Base-by-base conservation (phyloP, 805 yeast genomes). In the Brettanomyces sp. region DNA sequence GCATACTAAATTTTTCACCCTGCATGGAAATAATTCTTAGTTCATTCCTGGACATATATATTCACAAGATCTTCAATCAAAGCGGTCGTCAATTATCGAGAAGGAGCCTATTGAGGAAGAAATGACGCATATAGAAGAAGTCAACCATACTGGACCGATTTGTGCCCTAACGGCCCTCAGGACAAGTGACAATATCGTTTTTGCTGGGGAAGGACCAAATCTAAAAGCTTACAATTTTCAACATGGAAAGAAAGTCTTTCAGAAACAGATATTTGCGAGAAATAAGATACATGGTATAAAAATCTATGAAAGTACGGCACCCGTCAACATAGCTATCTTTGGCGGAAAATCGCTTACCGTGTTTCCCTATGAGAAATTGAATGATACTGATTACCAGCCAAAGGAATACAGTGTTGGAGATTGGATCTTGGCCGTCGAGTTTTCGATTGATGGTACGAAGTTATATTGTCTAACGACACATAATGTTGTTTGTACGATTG, bases 271-370 rank as follows among this genome's bases (percentile, higher is more conserved):
- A 1, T 85, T 91, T 59, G 60, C 63, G n/a, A 69, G 79, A 45
- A 86, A 87, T 63, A 90, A 88, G 58, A 80, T 91, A 35, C 97
- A 91, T 59, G 85, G 87, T n/a, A 77, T 91, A 32, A 61, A 71
- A 3, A 59, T 77, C 2, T 45, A 53, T 22, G 62, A 59, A 4
- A 62, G 64, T 1, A 65, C 62, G 1, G 48, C 58, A 0, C 52
- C 69, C 4, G 53, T 76, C 0, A 40, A 62, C 6, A 39, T 42
- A 1, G 55, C 59, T 2, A 64, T 78, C 1, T 79, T 77, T 67
- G 98, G 98, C 36, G 90, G 84, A 2, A 72, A 86, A 47, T 84
- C 95, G 1, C 68, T 85, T 41, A 65, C 74, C 5, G 56, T 82
- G 4, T 45, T 74, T 1, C 50, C 62, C 1, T 48, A 69, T 11